Conservation (phyloP, 805 yeast genomes). For the Candida chilensis region DNA sequence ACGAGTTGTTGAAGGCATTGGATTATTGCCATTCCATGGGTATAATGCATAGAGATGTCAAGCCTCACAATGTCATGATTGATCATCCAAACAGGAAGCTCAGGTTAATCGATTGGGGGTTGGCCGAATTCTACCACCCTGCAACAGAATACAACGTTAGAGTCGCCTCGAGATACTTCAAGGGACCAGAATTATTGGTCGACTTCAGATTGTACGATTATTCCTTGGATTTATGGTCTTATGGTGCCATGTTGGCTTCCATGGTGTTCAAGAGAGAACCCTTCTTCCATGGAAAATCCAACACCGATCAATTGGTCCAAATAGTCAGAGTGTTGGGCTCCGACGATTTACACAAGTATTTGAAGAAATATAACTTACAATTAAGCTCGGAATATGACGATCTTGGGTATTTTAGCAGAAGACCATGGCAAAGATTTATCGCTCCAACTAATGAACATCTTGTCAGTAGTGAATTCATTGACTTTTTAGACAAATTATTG, state of each 20-base stretch:
- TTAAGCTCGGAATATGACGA: constrained; percentile 76
- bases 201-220: constrained; percentile 82
- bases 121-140: constrained; percentile 87
- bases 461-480: constrained; percentile 49
- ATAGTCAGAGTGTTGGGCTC: constrained; percentile 86
- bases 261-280: constrained; percentile 87
- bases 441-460: constrained; percentile 43
- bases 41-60: constrained; percentile 90
- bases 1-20: constrained; percentile 70
- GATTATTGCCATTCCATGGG: constrained; percentile 92
- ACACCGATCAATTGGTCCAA: constrained; percentile 86
- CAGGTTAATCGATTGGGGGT: constrained; percentile 88
- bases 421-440: constrained; percentile 58
- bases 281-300: constrained; percentile 85
- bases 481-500: constrained; percentile 63
- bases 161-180: constrained; percentile 86
- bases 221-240: constrained; percentile 84
- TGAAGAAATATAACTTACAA: constrained; percentile 58
- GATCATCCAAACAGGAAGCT: constrained; percentile 58
- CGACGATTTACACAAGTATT: constrained; percentile 58
- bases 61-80: constrained; percentile 91
- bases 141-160: constrained; percentile 87
- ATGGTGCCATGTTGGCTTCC: constrained; percentile 86
- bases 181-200: constrained; percentile 85
- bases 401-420: constrained; percentile 55